These are phyloP conservation scores for Ophiostoma himal-ulmi DNA, from an alignment of 2,329 filamentous ascomycete genomes.

Conservation along the genomic window DNA sequence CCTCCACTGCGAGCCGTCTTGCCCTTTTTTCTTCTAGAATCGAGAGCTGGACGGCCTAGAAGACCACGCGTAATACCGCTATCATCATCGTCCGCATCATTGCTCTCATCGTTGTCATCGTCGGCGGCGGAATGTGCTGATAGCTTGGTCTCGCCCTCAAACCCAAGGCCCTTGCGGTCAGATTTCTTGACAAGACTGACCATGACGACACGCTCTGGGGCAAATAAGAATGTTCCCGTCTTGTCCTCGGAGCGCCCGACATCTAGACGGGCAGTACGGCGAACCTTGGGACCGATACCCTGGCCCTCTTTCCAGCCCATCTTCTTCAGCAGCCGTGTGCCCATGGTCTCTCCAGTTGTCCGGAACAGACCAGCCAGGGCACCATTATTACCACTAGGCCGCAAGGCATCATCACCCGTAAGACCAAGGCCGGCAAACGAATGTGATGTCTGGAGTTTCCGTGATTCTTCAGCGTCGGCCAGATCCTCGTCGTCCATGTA, in stretches of 20 bases:
- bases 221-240: conserved; percentile 64
- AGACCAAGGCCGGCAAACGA: conserved; percentile 72
- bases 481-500: conserved; percentile 99
- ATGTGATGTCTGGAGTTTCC: conserved; percentile 64
- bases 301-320: conserved; percentile 98
- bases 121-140: conserved; percentile 28
- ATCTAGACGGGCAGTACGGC: conserved; percentile 64
- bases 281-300: conserved; percentile 82
- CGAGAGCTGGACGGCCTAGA: conserved; percentile 19
- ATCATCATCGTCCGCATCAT: conserved; percentile 31
- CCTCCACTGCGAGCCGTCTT: conserved; percentile 39
- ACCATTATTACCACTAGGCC: conserved; percentile 35
- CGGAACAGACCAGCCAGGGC: conserved; percentile 65
- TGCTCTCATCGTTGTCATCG: conserved; percentile 40
- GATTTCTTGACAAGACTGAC: conserved; percentile 60
- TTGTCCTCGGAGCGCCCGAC: conserved; percentile 38
- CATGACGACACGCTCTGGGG: conserved; percentile 71
- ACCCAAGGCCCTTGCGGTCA: conserved; percentile 66
- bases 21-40: not conserved
- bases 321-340: conserved; percentile 72
- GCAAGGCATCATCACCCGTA: conserved; percentile 49
- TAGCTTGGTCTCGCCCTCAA: conserved; percentile 53
- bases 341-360: conserved; percentile 74
- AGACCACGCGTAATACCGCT: conserved; percentile 38
- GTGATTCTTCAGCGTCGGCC: conserved; percentile 74